These are phyloP conservation scores for Pseudocercospora crystallina DNA, from an alignment of 2,329 filamentous ascomycete species.

Conservation along the genomic window DNA sequence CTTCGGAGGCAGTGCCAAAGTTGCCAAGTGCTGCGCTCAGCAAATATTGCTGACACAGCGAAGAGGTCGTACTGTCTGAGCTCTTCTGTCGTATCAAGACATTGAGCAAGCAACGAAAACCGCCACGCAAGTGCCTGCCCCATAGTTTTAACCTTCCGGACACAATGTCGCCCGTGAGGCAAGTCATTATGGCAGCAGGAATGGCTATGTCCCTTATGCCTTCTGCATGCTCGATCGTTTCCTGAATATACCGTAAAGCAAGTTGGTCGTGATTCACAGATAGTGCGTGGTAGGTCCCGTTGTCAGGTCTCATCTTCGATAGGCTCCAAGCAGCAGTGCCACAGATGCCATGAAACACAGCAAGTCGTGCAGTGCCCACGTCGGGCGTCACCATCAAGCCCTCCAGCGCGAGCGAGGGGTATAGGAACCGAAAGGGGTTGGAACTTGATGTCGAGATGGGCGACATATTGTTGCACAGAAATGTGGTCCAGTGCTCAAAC, in stretches of 20 bases:
- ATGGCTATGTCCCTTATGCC: conserved; percentile 3
- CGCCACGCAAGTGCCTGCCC: conserved; percentile 5
- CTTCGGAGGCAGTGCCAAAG: conserved; percentile 7
- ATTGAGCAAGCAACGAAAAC: conserved; percentile 8
- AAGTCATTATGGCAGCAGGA: conserved; percentile 12
- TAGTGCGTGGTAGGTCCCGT: conserved; percentile 1
- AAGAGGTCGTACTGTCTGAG: conserved; percentile 5
- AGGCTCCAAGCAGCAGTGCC: conserved; percentile 11
- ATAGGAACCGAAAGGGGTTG: conserved; percentile 8
- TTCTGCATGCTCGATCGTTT: conserved; percentile 4
- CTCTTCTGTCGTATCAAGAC: conserved; percentile 2
- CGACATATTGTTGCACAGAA: conserved; percentile 5
- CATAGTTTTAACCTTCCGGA: conserved; percentile 4
- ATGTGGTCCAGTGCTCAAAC: conserved; percentile 9
- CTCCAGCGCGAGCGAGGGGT: conserved; percentile 8
- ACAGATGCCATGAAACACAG: conserved; percentile 11
- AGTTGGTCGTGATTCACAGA: conserved; percentile 10
- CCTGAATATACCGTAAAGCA: conserved; percentile 8
- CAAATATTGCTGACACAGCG: conserved; percentile 7
- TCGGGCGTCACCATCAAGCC: conserved; percentile 3
- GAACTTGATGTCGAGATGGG: not conserved
- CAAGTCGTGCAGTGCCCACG: conserved; percentile 2
- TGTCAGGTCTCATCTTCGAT: conserved; percentile 2
- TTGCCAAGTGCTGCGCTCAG: conserved; percentile 3
- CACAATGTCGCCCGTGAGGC: conserved; percentile 5